Base-by-base conservation (phyloP, 2,329 filamentous ascomycete genomes). In the Phaeomoniella chlamydospora region DNA sequence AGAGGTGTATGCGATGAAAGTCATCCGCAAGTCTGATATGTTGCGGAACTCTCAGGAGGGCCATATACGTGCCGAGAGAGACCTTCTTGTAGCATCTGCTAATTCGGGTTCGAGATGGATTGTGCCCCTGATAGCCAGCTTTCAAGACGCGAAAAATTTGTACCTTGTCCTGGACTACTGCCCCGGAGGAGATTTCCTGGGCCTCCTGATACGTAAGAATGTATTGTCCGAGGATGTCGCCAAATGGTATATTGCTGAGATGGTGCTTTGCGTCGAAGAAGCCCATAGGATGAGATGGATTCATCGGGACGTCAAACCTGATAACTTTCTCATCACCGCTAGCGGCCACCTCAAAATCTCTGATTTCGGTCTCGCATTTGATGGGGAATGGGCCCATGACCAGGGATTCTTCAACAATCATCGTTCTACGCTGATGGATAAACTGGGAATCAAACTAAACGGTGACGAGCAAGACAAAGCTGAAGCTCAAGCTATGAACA, bases 141-240 rank as follows among this genome's bases (percentile, higher is more conserved):
- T 96, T 45, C 85, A 96, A 55, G 90, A 96, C 53, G 64, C 72
- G 22, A 70, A 72, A 30, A 84, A 83, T 47, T 67, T 98, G 4
- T 96, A 96, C 49, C 72, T 98, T 4, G 81, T 94, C 36, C 94
- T 96, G 86, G 87, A 96, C 40, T 98, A 93, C 52, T 94, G 94
- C 85, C 80, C 92, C 2, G 90, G 88, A 0, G 88, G 90, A 0
- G 88, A 98, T 53, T 96, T 98, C 45, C 67, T 98, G 1, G 83
- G 83, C 2, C 59, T 94, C 1, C 62, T 98, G 12, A 80, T 94
- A 37, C 76, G 87, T 12, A 82, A 92, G 50, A 86, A 90, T 41
- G 73, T 83, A 2, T 66, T 98, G 2, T 75, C 75, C 37, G 90
- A 96, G 55, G 64, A 70, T 1, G 74, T 83, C 31, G 77, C 87